A percentile compares a stretch with the other conserved stretches of the same genome.
phyloP scores from a whole-genome alignment of 1,284 basidiomycete genomes.

The Cerioporus squamosus region DNA sequence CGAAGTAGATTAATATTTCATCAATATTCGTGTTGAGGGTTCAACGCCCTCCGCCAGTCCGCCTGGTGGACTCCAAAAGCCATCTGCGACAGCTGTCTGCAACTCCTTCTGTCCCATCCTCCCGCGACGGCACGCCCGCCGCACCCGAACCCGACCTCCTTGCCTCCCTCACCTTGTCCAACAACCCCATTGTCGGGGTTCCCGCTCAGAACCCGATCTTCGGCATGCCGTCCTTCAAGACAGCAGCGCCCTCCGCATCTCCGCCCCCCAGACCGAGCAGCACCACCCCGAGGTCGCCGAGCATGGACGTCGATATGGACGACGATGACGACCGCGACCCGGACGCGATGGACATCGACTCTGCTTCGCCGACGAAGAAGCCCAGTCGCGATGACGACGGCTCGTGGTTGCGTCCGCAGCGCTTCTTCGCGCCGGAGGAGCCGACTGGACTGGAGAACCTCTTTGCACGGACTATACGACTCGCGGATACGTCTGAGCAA shows the following conservation, averaged over 20 bases:
- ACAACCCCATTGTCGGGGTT: slow-evolving; percentile 53
- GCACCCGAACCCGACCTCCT: slow-evolving; percentile 58
- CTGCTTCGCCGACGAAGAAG: slow-evolving; percentile 50
- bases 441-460: slow-evolving; percentile 78
- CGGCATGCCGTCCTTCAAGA: slow-evolving; percentile 59
- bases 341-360: slow-evolving; percentile 69
- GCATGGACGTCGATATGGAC: slow-evolving; percentile 34
- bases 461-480: slow-evolving; percentile 61
- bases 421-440: slow-evolving; percentile 76
- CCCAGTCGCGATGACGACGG: slow-evolving; percentile 39
- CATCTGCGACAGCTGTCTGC: slow-evolving; percentile 23
- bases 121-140: slow-evolving; percentile 30
- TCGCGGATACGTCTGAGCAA: slow-evolving; percentile 29
- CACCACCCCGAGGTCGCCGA: slow-evolving; percentile 21
- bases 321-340: slow-evolving; percentile 41
- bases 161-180: slow-evolving; percentile 64
- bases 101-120: slow-evolving; percentile 33
- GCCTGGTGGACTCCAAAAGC: slow-evolving; percentile 52
- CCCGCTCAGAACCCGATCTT: slow-evolving; percentile 56
- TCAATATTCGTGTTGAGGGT: slow-evolving; percentile 60
- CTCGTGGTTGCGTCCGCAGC: slow-evolving; percentile 64
- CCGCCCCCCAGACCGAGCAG: slow-evolving; percentile 15
- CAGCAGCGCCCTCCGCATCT: slow-evolving; percentile 27
- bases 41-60: slow-evolving; percentile 67
- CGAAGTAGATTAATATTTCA: slow-evolving; percentile 48